These are phyloP conservation scores for Amyloporia xantha DNA, from an alignment of 768 basidiomycete genomes.

Conservation along the genomic window DNA sequence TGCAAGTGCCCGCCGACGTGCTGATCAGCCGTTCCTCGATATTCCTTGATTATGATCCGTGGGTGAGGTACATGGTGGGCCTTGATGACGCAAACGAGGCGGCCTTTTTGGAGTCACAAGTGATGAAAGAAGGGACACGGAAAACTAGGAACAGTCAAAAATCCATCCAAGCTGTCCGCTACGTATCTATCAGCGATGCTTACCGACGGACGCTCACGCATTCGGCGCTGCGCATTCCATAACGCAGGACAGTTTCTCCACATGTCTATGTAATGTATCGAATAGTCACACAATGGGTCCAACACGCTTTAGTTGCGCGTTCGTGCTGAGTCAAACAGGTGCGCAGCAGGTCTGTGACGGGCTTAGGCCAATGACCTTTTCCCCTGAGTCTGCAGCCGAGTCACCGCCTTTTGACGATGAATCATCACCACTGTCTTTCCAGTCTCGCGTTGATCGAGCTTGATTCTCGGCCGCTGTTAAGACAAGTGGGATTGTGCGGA, in stretches of 20 bases:
- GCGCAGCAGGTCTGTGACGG: background rate
- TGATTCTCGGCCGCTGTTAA: background rate
- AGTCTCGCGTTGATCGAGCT: conserved; percentile 3
- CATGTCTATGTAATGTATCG: background rate
- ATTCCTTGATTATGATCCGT: conserved; percentile 15
- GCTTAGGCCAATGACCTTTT: background rate
- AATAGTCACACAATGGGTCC: background rate
- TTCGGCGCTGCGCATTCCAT: background rate
- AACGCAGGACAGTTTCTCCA: background rate
- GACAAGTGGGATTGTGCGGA: background rate
- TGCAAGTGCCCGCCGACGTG: conserved; percentile 9
- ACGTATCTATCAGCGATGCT: conserved; percentile 1
- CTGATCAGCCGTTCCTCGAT: conserved; percentile 4
- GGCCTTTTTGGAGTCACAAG: background rate
- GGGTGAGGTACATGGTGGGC: conserved; percentile 11
- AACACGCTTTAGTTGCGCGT: background rate
- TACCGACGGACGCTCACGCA: background rate
- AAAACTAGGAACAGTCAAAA: conserved; percentile 16
- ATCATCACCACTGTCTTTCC: background rate
- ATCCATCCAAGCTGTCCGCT: background rate
- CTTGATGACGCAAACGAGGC: conserved; percentile 12
- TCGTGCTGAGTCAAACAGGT: background rate
- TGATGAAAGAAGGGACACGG: conserved; percentile 6
- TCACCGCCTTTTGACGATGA: background rate
- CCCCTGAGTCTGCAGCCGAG: background rate